Percentiles rank a stretch among this genome's conserved stretches.
phyloP scores from a whole-genome alignment of 1,284 basidiomycete genomes.

The Rhodotorula sp. region DNA sequence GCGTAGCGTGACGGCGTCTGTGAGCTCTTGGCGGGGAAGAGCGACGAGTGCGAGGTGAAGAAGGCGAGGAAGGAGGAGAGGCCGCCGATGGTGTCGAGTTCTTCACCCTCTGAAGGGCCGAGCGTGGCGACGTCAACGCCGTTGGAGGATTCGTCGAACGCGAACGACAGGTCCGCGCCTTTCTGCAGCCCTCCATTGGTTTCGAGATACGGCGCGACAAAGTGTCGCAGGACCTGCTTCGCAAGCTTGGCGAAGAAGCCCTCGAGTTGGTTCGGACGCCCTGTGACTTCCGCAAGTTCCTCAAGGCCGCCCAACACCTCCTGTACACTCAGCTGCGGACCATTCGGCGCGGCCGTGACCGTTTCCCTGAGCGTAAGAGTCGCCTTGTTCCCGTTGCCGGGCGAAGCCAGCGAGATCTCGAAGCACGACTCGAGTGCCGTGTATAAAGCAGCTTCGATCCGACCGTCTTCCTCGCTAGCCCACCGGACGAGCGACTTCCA shows the following conservation, averaged over 20 bases:
- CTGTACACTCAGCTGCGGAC: constrained; percentile 10
- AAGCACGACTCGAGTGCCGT: constrained; percentile 32
- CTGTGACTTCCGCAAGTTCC: constrained; percentile 17
- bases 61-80: constrained; percentile 30
- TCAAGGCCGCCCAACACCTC: constrained; percentile 20
- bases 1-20: constrained; percentile 21
- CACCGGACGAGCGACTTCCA: constrained; percentile 34
- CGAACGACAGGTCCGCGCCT: background rate
- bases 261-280: constrained; percentile 16
- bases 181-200: background rate
- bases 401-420: constrained; percentile 8
- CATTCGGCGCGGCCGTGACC: constrained; percentile 19
- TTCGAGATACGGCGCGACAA: constrained; percentile 37
- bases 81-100: constrained; percentile 3
- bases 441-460: constrained; percentile 26
- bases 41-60: constrained; percentile 28
- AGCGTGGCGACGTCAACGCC: background rate
- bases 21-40: constrained; percentile 8
- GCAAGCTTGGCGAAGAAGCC: constrained; percentile 23
- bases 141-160: too few species aligned
- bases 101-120: background rate
- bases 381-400: background rate
- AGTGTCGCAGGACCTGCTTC: constrained; percentile 26
- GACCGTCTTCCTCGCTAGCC: constrained; percentile 28
- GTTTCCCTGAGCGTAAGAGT: constrained; percentile 10